Percentiles rank a stretch among this genome's conserved stretches.
Evolutionary conservation across 225 moss, liverwort and hornwort genomes (phyloP).

Genomic region (Climacium dendroides): DNA sequence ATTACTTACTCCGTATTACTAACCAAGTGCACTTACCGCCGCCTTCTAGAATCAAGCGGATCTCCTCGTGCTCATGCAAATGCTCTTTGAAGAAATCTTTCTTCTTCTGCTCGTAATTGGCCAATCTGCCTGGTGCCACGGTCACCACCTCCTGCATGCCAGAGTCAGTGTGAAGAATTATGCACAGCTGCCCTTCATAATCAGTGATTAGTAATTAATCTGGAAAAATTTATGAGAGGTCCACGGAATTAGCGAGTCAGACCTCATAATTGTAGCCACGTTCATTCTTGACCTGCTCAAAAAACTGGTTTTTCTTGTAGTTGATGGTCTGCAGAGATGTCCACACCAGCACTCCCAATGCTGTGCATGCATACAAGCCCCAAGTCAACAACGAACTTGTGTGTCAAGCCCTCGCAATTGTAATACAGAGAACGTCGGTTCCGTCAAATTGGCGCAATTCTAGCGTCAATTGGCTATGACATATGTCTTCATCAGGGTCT

Average conservation of each 20-base stretch:
- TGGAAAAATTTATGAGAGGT: too few species aligned
- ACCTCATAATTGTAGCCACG: constrained; percentile 54
- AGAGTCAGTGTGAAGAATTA: neutral
- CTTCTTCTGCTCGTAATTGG: constrained; percentile 37
- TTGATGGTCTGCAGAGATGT: constrained; percentile 29
- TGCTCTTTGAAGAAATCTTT: constrained; percentile 61
- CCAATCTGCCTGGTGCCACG: constrained; percentile 42
- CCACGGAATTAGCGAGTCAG: neutral
- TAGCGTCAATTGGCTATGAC: neutral
- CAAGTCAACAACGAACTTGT: neutral
- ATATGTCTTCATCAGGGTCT: neutral
- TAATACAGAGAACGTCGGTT: neutral
- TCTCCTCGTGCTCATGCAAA: constrained; percentile 62
- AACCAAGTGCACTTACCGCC: constrained; percentile 3
- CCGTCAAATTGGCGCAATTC: neutral
- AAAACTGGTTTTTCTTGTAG: constrained; percentile 22
- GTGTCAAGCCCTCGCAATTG: neutral
- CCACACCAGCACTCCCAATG: constrained; percentile 56
- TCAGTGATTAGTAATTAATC: neutral
- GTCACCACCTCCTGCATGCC: constrained; percentile 49
- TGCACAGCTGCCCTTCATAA: too few species aligned
- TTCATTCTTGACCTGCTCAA: constrained; percentile 32
- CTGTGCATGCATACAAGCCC: neutral
- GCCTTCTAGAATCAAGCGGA: constrained; percentile 50
- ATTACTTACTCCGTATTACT: neutral